Conservation (phyloP, 352 stramenopile genomes). For the Phytophthora uliginosa region DNA sequence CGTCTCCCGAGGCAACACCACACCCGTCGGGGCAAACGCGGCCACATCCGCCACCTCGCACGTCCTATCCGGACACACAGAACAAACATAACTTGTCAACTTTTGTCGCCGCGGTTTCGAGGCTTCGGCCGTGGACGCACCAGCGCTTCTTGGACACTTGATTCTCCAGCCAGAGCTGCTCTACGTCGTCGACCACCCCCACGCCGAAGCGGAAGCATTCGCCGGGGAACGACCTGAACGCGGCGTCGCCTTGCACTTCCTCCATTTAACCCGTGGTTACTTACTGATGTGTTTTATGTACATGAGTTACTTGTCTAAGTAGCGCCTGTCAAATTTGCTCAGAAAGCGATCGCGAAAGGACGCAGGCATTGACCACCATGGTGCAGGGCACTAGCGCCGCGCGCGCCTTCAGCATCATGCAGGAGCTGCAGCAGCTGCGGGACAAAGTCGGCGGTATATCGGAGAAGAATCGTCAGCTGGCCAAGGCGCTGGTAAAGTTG, state of each 20-base stretch:
- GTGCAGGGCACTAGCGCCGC: slow-evolving; percentile 45
- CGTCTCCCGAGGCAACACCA: slow-evolving; percentile 28
- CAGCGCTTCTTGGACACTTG: slow-evolving; percentile 28
- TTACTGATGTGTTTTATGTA: neutral
- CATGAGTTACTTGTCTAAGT: neutral
- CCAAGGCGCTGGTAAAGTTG: slow-evolving; percentile 65
- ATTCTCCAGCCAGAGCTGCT: slow-evolving; percentile 29
- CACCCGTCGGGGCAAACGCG: slow-evolving; percentile 19
- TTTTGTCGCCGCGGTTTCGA: neutral
- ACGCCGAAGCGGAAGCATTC: slow-evolving; percentile 38
- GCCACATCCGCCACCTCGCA: slow-evolving; percentile 29
- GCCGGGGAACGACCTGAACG: slow-evolving; percentile 29
- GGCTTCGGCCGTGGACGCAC: slow-evolving; percentile 11
- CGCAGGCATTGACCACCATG: slow-evolving; percentile 32
- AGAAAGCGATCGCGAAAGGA: slow-evolving; percentile 32
- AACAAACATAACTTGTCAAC: neutral
- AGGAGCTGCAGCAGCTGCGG: slow-evolving; percentile 70
- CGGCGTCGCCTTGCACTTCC: slow-evolving; percentile 21
- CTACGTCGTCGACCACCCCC: neutral
- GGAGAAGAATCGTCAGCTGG: slow-evolving; percentile 71
- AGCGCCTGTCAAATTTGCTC: neutral
- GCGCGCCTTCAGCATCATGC: slow-evolving; percentile 69
- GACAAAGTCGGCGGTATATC: slow-evolving; percentile 50
- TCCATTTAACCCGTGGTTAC: slow-evolving; percentile 18
- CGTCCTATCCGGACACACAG: slow-evolving; percentile 11